A percentile compares a stretch with the other conserved stretches of the same genome.
These are phyloP conservation scores for Mucor irregularis DNA, from an alignment of 371 early-diverging fungal species.

Conservation along the genomic window DNA sequence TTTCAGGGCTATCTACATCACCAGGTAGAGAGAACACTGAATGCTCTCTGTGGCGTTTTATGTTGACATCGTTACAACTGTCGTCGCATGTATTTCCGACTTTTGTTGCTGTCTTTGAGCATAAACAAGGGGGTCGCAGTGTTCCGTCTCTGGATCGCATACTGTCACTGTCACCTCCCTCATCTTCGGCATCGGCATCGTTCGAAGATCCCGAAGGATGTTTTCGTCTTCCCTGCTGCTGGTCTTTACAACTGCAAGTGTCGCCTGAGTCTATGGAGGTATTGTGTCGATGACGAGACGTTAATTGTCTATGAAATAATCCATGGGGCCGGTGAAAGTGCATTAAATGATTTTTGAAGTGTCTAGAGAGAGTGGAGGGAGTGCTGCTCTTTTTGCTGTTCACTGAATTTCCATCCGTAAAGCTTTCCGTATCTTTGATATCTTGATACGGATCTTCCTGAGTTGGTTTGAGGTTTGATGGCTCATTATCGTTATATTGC, in stretches of 20 bases:
- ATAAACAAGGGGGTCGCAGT: neutral
- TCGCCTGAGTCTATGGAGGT: neutral
- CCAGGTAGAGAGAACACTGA: constrained; percentile 6
- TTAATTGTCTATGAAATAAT: neutral
- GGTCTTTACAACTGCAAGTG: neutral
- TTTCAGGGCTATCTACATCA: neutral
- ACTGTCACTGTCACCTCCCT: neutral
- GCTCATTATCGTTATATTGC: neutral
- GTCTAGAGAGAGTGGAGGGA: neutral
- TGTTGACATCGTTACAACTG: neutral
- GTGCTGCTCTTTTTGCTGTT: neutral
- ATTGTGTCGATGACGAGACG: neutral
- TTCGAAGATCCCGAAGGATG: neutral
- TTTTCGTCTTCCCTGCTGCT: no score
- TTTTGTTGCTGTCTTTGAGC: neutral
- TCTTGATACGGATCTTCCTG: neutral
- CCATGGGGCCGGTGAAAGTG: constrained; percentile 10
- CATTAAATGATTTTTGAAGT: neutral
- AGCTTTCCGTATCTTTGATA: neutral
- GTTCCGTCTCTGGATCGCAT: neutral
- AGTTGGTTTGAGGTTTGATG: neutral
- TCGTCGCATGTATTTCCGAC: neutral
- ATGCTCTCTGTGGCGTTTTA: no score
- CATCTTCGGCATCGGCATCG: neutral
- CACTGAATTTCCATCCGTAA: neutral